Evolutionary conservation across 2,329 filamentous ascomycete species (phyloP), one percentile per base, ranked within the genome.

Genomic region (Thermothelomyces thermophilus): DNA sequence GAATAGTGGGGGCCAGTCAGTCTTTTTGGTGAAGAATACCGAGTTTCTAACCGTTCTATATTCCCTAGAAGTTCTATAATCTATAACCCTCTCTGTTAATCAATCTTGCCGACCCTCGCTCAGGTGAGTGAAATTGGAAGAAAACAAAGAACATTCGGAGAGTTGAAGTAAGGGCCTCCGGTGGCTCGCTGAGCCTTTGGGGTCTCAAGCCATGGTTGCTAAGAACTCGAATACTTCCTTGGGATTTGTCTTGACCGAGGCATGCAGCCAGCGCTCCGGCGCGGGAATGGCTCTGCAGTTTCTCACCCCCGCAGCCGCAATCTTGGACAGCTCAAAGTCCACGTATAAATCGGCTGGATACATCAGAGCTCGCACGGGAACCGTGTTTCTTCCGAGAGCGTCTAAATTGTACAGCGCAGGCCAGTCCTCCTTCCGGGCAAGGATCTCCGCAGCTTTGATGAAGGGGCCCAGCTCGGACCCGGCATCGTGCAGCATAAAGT

Each of bases 311-410:
- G 0, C 4, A 1, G 80, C 83, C n/a, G 83, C 86, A 56, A 80
- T 74, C 57, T 73, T 70, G 3, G 80, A 78, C 17, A 84, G 65
- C 1, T 77, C 75, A 56, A 73, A 84, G 58, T 85, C 79, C 5
- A 89, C 84, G 58, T 86, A 87, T 83, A 88, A 86, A 56, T 87
- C 84, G 46, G 87, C 79, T 5, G 81, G 61, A 59, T 81, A 89
- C 0, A 75, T 80, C 2, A 83, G 80, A 3, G 83, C 78, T 56
- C 84, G 86, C 0, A 86, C 75, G 0, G 83, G 82, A 0, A 87
- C 83, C 53, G 77, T 71, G 53, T 87, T 54, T 3, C 26, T 87
- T 33, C 72, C 72, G 42, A 88, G 66, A 60, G 81, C 76, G 40
- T 73, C 73, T 45, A 75, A 69, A 56, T 86, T 76, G 59, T 87